Percentiles rank a stretch among this genome's conserved stretches.
These are phyloP conservation scores for Mucor racemosus DNA, from an alignment of 371 early-diverging fungal genomes.

Conservation along the genomic window DNA sequence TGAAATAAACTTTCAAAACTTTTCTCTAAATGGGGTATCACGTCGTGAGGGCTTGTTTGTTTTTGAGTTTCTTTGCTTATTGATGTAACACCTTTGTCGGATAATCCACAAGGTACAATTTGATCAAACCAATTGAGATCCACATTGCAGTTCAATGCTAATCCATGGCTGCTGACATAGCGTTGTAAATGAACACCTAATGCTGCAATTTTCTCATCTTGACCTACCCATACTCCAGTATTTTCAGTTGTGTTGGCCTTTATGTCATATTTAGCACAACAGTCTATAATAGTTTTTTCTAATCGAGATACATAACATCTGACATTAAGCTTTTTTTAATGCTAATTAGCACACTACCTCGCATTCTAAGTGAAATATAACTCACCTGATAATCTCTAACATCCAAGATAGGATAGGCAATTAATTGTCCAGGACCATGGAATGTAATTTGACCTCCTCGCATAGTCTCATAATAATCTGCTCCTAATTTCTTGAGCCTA, in stretches of 20 bases:
- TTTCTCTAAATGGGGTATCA: conserved; percentile 29
- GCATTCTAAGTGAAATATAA: not conserved
- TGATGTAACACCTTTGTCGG: conserved; percentile 80
- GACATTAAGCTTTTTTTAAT: conserved; percentile 61
- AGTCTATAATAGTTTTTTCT: conserved; percentile 78
- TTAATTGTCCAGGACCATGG: conserved; percentile 97
- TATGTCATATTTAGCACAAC: conserved; percentile 70
- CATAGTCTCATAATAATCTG: conserved; percentile 81
- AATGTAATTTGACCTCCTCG: conserved; percentile 96
- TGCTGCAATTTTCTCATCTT: conserved; percentile 79
- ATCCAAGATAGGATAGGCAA: conserved; percentile 93
- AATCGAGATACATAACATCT: conserved; percentile 81
- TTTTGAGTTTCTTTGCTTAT: conserved; percentile 55
- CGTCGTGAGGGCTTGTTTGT: conserved; percentile 20
- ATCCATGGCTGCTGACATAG: conserved; percentile 93
- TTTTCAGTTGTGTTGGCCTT: conserved; percentile 71
- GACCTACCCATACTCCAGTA: conserved; percentile 88
- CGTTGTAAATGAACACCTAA: conserved; percentile 86
- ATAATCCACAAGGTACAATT: conserved; percentile 92
- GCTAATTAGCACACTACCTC: not conserved
- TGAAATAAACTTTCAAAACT: conserved; percentile 39
- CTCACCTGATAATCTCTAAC: conserved; percentile 67
- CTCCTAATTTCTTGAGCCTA: conserved; percentile 65
- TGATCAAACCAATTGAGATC: conserved; percentile 86
- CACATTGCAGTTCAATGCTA: conserved; percentile 91